Base-by-base conservation (phyloP, 176 grass and related monocot genomes). In the Miscanthus lutarioriparius region DNA sequence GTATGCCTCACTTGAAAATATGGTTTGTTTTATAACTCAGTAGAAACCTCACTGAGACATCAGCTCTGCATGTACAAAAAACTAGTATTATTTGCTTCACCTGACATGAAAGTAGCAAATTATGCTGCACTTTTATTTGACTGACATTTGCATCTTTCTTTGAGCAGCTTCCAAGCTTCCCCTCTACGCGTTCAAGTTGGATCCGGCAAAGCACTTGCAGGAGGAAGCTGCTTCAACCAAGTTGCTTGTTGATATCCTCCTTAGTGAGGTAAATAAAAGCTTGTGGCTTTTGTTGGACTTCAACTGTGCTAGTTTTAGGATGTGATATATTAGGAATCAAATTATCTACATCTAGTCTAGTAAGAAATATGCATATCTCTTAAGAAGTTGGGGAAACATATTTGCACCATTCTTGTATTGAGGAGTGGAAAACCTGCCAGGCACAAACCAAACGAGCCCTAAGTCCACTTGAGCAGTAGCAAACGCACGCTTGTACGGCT, bases 111-210 rank as follows among this genome's bases (percentile, higher is more conserved):
- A 38, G 45, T 53, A 39, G 30, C 3, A 27, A 53, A 25, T 2
- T 54, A 37, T 9, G 11, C 22, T 38, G 12, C 14, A 10, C 8
- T 74, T 45, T 64, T 67, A 19, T 37, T 72, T 23, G 36, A 74
- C 39, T 74, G 65, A 76, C 44, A 25, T 58, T 43, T 85, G 6
- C 6, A 47, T 86, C 4, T 88, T 86, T 84, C 10, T 39, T 62
- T 71, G 54, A 61, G 36, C 93, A 99, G 97, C 72, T 40, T 94
- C 97, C 41, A 92, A 99, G 81, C 91, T 96, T 75, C 91, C 96
- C 3, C 88, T 94, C 1, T 99, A 94, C 38, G 84, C 79, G 61
- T 92, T 96, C 86, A 96, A 93, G 75, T 80, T 76, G 15, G 78
- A 85, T 23, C 45, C 49, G 1, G 79, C 32, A 40, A 68, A 66